Evolutionary conservation across 2,329 filamentous ascomycete species (phyloP).

Genomic region (Metarhizium album): DNA sequence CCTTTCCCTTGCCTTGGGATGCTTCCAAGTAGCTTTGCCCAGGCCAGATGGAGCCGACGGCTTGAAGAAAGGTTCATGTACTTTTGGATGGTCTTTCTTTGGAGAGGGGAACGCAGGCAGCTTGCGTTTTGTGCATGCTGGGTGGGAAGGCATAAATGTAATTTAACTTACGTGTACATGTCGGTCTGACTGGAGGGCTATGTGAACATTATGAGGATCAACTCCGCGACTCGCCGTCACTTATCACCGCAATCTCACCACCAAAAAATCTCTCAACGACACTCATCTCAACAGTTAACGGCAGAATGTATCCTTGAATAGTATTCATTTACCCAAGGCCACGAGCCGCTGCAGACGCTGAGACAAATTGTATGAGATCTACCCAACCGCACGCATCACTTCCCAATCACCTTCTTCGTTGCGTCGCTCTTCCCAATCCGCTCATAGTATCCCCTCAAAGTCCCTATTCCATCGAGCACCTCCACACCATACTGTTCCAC

Average conservation of each 20-base stretch:
- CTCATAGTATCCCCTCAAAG: constrained; percentile 29
- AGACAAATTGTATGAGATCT: background rate
- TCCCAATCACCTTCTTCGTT: constrained; percentile 14
- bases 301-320: too few species aligned
- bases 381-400: background rate
- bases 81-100: background rate
- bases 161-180: constrained; percentile 7
- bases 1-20: constrained; percentile 62
- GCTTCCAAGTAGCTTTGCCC: constrained; percentile 16
- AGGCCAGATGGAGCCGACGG: background rate
- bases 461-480: constrained; percentile 18
- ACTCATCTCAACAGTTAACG: too few species aligned
- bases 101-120: background rate
- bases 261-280: too few species aligned
- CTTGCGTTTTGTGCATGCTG: background rate
- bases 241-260: too few species aligned
- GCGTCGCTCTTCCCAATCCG: constrained; percentile 14
- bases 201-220: constrained; percentile 6
- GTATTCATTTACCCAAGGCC: background rate
- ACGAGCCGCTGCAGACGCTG: background rate
- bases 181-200: background rate
- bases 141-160: constrained; percentile 4
- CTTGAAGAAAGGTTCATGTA: too few species aligned
- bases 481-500: constrained; percentile 22
- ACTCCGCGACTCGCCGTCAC: constrained; percentile 1